Base-by-base conservation (phyloP, 2,329 filamentous ascomycete genomes). In the Dactylellina drechsleri region DNA sequence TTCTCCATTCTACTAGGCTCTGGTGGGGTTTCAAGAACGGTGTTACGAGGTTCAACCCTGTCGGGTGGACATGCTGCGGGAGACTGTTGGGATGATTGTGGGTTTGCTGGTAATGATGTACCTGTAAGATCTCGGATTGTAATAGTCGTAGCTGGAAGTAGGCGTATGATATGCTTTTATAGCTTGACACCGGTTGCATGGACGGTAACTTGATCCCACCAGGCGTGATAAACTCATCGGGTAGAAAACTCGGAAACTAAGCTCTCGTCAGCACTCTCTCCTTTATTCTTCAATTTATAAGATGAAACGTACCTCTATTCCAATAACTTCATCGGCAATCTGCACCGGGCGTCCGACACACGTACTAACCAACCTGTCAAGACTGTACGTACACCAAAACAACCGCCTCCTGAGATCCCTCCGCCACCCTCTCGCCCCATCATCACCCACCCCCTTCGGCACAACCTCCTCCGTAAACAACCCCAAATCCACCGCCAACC, bases 361-460 rank as follows among this genome's bases (percentile, higher is more conserved):
- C 20, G 92, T 93, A 80, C 92, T 95, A 59, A 98, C 94, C 4
- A 98, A 88, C n/a, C 94, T 88, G 82, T 98, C 94, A 66, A 98
- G 88, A 4, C 92, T 94, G 82, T 98, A 98, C 1, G 93, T 93
- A 83, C 93, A 97, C 94, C 95, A 98, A 93, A 93, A 98, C 13
- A 98, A 85, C 36, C 94, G 87, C 67, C 94, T 87, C 60, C 93
- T 89, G 77, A 97, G 86, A 81, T 98, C 95, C 62, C 94, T 89
- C 45, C 92, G 86, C 86, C 92, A 97, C 82, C 96, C 88, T 68
- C 92, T 87, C 57, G 91, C 87, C 18, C 90, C 85, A 81, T 90
- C 82, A 84, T 91, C 85, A 82, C 85, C 78, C 70, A 82, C 79
- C 64, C 78, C 80, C 76, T 79, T 81, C 2, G 68, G 71, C 12